Conservation (phyloP, 345 rosid genomes). For the Turnera subulata region DNA sequence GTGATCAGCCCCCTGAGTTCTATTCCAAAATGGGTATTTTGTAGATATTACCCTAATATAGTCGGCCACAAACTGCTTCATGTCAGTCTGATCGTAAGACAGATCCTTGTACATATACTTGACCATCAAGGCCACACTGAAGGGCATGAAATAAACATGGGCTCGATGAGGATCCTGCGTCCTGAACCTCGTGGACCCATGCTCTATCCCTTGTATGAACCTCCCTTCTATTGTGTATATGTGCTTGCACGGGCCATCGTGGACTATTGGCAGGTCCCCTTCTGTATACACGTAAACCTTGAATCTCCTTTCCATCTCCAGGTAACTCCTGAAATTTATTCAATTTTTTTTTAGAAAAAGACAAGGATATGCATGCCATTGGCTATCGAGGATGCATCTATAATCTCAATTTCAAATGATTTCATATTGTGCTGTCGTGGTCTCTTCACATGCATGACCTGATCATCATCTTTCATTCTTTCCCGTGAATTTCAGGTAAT, state of each 20-base stretch:
- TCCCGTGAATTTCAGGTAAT: no score
- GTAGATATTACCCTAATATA: slow-evolving; percentile 56
- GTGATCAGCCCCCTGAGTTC: slow-evolving; percentile 72
- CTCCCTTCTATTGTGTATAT: slow-evolving; percentile 80
- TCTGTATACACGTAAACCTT: slow-evolving; percentile 80
- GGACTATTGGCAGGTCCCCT: slow-evolving; percentile 74
- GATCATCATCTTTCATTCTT: no score
- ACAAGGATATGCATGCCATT: no score
- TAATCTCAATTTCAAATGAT: no score
- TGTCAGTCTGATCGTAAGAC: slow-evolving; percentile 35
- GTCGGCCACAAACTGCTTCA: slow-evolving; percentile 57
- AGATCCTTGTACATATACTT: slow-evolving; percentile 47
- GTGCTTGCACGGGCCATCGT: slow-evolving; percentile 81
- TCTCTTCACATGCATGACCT: no score
- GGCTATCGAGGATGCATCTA: no score
- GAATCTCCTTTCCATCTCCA: slow-evolving; percentile 85
- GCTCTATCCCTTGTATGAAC: slow-evolving; percentile 79
- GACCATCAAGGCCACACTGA: slow-evolving; percentile 78
- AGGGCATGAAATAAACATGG: slow-evolving; percentile 79
- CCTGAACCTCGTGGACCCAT: slow-evolving; percentile 40
- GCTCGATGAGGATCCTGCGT: slow-evolving; percentile 53
- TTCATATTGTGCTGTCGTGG: no score
- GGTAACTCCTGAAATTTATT: slow-evolving; percentile 50
- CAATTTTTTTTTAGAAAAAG: background rate
- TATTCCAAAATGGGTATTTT: slow-evolving; percentile 75